Base-by-base conservation (phyloP, 2,329 filamentous ascomycete genomes). In the Aspergillus chevalieri region DNA sequence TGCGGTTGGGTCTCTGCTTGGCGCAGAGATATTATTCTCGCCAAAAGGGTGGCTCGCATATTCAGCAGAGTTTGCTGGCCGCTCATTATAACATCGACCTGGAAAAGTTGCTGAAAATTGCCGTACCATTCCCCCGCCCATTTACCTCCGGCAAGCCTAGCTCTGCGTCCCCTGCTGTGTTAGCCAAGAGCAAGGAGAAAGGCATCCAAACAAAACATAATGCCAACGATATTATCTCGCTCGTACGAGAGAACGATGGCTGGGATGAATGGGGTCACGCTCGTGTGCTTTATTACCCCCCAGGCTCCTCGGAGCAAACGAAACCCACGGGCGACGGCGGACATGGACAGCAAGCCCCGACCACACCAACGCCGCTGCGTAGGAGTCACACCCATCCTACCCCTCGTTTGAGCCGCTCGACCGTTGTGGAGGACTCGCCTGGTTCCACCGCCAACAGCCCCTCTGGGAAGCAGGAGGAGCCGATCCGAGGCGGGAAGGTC, bases 1-100 rank as follows among this genome's bases (percentile, higher is more conserved):
- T 98, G 39, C 84, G 87, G 55, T 82, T 98, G 52, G 85, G 85
- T 26, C 84, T 92, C 38, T 87, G 92, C 65, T 78, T 98, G 53
- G 92, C 93, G 10, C 89, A 96, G 71, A 83, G 93, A 59, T 98
- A 96, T 60, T 87, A 95, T 68, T 89, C 90, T 15, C 85, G 93
- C 53, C 89, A 91, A 69, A 84, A 89, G 76, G 81, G 81, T 51
- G 77, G 83, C 12, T 80, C 78, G 22, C 80, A 84, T 57, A 78
- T 91, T 42, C 87, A 87, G 63, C 81, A 82, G 38, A 83, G 84
- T 26, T 74, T 96, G 44, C 76, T 96, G 46, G 81, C 84, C 21
- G 91, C 90, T 54, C 93, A 98, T 70, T 98, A 83, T 72, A 81
- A 81, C 59, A 79, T 85, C 62, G 80, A 81, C 56, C 66, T 83